Base-by-base conservation (phyloP, 495 filamentous ascomycete genomes). In the Penicillium manginii region DNA sequence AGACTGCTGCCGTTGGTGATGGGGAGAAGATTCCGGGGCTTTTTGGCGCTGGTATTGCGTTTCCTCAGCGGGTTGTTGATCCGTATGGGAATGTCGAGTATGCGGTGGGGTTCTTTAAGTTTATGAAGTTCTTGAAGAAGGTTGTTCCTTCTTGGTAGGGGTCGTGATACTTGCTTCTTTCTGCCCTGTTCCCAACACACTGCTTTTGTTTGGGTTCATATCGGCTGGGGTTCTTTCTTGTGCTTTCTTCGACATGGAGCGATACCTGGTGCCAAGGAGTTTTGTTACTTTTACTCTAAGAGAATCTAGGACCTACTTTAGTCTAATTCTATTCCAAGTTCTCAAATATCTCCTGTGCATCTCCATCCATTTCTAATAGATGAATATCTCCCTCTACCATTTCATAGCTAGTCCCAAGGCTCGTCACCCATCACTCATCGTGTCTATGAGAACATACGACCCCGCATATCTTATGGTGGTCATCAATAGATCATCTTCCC, bases 61-160 rank as follows among this genome's bases (percentile, higher is more conserved):
- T 81, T 58, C 84, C 84, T 4, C 82, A 86, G 64, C 73, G 75
- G 29, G 84, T 86, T 11, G 77, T 79, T 22, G 84, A 87, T 73
- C 84, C 83, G 0, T 57, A 75, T 31, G 84, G 84, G 5, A 86
- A 86, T 73, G 81, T 82, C 12, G 84, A 87, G 69, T 75, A 78
- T 71, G 81, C 83, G 7, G 84, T 87, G 37, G 84, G 84, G 0
- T 82, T 86, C 66, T 83, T 70, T 49, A 87, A 87, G 73, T 87
- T 87, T 63, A 86, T 86, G 83, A 83, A 77, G 55, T 86, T 78
- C 61, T 63, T 85, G 53, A 82, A 83, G 64, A 73, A 72, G 59
- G 82, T 84, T 22, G 60, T 70, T 15, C 80, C 81, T 26, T 57
- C 67, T 19, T 86, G 82, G 83, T 40, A 26, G 15, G 10, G 15